A percentile compares a stretch with the other conserved stretches of the same genome.
Evolutionary conservation across 805 yeast genomes (phyloP).

Genomic region (Sporopachydermia lactativora): DNA sequence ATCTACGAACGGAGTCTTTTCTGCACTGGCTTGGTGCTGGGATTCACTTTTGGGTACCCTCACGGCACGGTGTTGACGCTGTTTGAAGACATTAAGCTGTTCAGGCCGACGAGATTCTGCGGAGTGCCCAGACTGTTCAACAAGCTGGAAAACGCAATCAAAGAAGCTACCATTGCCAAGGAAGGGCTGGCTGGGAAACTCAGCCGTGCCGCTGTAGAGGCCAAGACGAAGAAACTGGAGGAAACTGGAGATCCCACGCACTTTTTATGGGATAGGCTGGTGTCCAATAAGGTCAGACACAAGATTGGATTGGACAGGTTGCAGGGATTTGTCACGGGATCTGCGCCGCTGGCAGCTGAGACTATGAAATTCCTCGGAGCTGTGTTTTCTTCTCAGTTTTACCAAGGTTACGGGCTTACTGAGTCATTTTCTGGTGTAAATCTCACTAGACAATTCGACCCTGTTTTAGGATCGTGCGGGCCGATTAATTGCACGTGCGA

Average conservation of each 20-base stretch:
- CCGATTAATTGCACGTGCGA: slow-evolving; percentile 42
- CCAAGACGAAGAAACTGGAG: slow-evolving; percentile 20
- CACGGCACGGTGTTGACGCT: slow-evolving; percentile 37
- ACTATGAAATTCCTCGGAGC: slow-evolving; percentile 49
- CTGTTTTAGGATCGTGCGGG: slow-evolving; percentile 42
- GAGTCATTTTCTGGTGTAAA: slow-evolving; percentile 56
- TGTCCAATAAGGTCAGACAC: slow-evolving; percentile 29
- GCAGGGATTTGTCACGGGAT: slow-evolving; percentile 33
- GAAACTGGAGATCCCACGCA: slow-evolving; percentile 27
- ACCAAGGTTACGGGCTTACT: slow-evolving; percentile 68
- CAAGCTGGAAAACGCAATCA: slow-evolving; percentile 46
- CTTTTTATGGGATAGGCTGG: slow-evolving; percentile 20
- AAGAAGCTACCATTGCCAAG: slow-evolving; percentile 29
- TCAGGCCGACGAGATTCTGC: slow-evolving; percentile 38
- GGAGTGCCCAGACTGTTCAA: slow-evolving; percentile 55
- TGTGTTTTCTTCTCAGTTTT: slow-evolving; percentile 37
- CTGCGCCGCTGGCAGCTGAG: slow-evolving; percentile 57
- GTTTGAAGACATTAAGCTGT: slow-evolving; percentile 40
- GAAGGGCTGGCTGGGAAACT: slow-evolving; percentile 30
- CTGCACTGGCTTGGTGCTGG: slow-evolving; percentile 30
- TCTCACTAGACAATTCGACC: slow-evolving; percentile 30
- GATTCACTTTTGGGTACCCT: slow-evolving; percentile 41
- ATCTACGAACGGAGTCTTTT: slow-evolving; percentile 38
- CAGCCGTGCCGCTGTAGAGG: slow-evolving; percentile 27
- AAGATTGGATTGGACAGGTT: slow-evolving; percentile 35